A percentile compares a stretch with the other conserved stretches of the same genome.
phyloP scores from a whole-genome alignment of 2,329 filamentous ascomycete species.

The Phyllachora maydis region DNA sequence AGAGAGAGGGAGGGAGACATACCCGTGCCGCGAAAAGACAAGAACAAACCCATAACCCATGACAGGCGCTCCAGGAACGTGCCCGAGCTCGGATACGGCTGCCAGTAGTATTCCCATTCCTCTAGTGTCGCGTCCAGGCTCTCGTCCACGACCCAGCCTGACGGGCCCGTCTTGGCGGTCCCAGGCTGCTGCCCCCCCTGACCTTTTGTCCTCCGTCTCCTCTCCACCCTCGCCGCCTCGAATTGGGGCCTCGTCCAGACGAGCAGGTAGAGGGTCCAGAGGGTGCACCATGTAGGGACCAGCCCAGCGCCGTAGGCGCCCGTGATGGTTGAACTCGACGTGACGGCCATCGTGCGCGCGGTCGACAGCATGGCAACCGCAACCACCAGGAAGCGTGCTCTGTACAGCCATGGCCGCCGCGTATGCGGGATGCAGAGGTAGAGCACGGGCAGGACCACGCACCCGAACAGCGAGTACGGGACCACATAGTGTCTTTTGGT shows the following conservation, averaged over 20 bases:
- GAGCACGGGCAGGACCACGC: conserved; percentile 25
- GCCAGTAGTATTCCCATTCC: conserved; percentile 34
- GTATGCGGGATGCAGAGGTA: conserved; percentile 36
- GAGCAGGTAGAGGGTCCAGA: conserved; percentile 26
- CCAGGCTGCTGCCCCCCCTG: neutral
- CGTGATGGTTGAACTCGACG: conserved; percentile 29
- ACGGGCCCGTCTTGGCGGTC: too few relatives aligned
- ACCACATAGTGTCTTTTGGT: conserved; percentile 22
- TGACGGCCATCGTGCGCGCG: conserved; percentile 20
- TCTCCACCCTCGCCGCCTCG: conserved; percentile 28
- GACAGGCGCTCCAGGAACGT: conserved; percentile 25
- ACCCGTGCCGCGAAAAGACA: conserved; percentile 33
- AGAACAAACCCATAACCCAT: conserved; percentile 34
- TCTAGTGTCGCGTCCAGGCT: conserved; percentile 8
- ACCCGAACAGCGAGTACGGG: conserved; percentile 25
- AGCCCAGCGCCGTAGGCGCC: conserved; percentile 28
- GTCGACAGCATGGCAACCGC: conserved; percentile 18
- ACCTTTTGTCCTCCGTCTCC: conserved; percentile 8
- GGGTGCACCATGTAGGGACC: conserved; percentile 24
- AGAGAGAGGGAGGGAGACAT: conserved; percentile 6
- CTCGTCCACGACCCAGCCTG: conserved; percentile 7
- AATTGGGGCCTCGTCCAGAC: conserved; percentile 34
- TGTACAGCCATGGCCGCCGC: conserved; percentile 26
- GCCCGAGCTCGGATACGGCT: conserved; percentile 30
- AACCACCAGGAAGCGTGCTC: conserved; percentile 26